Evolutionary conservation across 352 stramenopile species (phyloP).

Genomic region (Thalassiosira pacifica): DNA sequence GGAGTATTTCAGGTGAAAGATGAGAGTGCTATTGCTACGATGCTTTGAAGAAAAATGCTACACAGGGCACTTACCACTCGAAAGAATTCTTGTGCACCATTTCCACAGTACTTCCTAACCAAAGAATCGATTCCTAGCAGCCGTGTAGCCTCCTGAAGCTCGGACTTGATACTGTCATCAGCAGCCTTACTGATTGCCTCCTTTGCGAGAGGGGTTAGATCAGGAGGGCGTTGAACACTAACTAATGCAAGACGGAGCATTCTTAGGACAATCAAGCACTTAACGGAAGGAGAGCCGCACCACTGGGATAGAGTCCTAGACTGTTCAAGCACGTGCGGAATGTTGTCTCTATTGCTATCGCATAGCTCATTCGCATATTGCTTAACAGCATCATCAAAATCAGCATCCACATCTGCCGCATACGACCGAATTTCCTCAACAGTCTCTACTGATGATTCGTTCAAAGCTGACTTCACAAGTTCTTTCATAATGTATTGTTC

Average conservation of each 20-base stretch:
- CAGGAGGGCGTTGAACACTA: conserved; percentile 68
- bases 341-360: conserved; percentile 67
- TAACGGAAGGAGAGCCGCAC: conserved; percentile 61
- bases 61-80: conserved; percentile 62
- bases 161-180: conserved; percentile 73
- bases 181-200: conserved; percentile 74
- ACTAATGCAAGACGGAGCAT: conserved; percentile 76
- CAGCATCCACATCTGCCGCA: conserved; percentile 57
- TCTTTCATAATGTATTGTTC: conserved; percentile 76
- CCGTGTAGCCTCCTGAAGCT: conserved; percentile 81
- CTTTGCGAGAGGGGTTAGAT: conserved; percentile 71
- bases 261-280: conserved; percentile 76
- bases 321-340: conserved; percentile 37
- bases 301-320: conserved; percentile 63
- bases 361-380: conserved; percentile 71
- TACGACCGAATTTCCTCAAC: conserved; percentile 69
- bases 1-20: too few species aligned
- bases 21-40: too few species aligned
- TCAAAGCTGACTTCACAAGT: conserved; percentile 65
- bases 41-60: too few species aligned
- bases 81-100: conserved; percentile 84
- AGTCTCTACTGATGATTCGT: conserved; percentile 27
- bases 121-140: conserved; percentile 83
- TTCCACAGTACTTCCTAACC: conserved; percentile 83
- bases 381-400: conserved; percentile 77